Conservation (phyloP, 1,284 basidiomycete species). For the Cutaneotrichosporon cavernicola region DNA sequence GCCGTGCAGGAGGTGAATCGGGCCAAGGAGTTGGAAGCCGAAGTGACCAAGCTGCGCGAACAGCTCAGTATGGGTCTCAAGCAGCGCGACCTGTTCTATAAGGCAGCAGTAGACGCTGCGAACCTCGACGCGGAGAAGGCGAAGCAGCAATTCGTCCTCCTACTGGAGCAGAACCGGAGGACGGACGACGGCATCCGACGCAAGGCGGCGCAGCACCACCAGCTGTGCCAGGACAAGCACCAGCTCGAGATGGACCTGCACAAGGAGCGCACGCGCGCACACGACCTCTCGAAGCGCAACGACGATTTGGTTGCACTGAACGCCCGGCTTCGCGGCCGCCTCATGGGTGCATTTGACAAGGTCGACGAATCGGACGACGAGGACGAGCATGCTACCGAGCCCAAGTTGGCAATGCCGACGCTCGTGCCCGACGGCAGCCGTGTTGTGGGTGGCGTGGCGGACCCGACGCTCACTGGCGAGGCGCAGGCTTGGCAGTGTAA, state of each 20-base stretch:
- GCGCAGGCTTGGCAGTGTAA: slow-evolving; percentile 27
- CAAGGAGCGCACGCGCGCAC: slow-evolving; percentile 19
- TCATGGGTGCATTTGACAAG: slow-evolving; percentile 37
- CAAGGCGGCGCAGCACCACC: slow-evolving; percentile 31
- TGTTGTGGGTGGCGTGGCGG: not conserved
- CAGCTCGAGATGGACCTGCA: slow-evolving; percentile 24
- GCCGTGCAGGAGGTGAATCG: slow-evolving; percentile 34
- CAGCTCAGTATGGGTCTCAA: slow-evolving; percentile 43
- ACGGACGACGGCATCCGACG: slow-evolving; percentile 44
- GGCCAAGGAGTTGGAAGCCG: slow-evolving; percentile 23
- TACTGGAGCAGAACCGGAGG: slow-evolving; percentile 40
- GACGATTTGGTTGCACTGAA: slow-evolving; percentile 36
- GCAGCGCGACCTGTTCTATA: slow-evolving; percentile 36
- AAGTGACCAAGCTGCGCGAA: slow-evolving; percentile 29
- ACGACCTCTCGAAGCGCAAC: slow-evolving; percentile 34
- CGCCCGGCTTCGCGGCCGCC: slow-evolving; percentile 30
- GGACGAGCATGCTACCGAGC: slow-evolving; percentile 17
- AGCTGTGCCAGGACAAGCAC: slow-evolving; percentile 27
- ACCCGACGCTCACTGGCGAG: slow-evolving; percentile 20
- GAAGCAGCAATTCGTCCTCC: slow-evolving; percentile 29
- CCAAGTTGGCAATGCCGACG: slow-evolving; percentile 11
- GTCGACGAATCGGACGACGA: slow-evolving; percentile 21
- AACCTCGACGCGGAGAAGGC: slow-evolving; percentile 19
- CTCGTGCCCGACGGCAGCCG: slow-evolving; percentile 18
- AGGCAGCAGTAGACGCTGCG: slow-evolving; percentile 21